Evolutionary conservation across 192 early-diverging fungal genomes (phyloP).

Genomic region (Phycomyces nitens): DNA sequence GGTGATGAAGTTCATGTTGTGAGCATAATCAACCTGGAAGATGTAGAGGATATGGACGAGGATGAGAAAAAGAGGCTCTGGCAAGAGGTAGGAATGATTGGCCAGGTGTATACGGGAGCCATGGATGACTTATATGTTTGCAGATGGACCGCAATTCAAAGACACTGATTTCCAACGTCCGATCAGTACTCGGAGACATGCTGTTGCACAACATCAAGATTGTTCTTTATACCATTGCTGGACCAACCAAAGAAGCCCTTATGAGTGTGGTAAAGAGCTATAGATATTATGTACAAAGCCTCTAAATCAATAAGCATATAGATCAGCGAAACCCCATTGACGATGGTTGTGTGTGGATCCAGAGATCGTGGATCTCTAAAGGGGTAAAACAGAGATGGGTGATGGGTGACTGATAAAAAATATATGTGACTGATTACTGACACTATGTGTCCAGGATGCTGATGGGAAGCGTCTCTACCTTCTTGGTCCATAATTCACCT

Average conservation of each 20-base stretch:
- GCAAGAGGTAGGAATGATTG: constrained; percentile 11
- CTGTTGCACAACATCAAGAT: constrained; percentile 37
- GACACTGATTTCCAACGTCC: constrained; percentile 28
- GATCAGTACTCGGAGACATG: constrained; percentile 25
- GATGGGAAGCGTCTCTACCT: constrained; percentile 50
- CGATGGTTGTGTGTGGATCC: constrained; percentile 49
- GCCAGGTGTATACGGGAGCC: neutral
- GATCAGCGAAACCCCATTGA: constrained; percentile 24
- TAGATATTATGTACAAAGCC: neutral
- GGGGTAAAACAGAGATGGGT: constrained; percentile 35
- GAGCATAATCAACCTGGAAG: constrained; percentile 42
- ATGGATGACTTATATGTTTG: neutral
- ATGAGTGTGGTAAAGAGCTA: constrained; percentile 23
- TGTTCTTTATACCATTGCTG: constrained; percentile 24
- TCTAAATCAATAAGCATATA: neutral
- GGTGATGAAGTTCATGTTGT: constrained; percentile 49
- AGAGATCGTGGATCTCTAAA: constrained; percentile 46
- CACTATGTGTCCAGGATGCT: constrained; percentile 29
- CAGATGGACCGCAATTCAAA: constrained; percentile 34
- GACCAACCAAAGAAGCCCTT: constrained; percentile 26
- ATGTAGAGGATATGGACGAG: constrained; percentile 14
- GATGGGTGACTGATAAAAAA: neutral
- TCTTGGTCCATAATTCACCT: constrained; percentile 49
- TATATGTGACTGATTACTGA: neutral
- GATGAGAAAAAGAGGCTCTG: constrained; percentile 25